Percentiles rank a stretch among this genome's conserved stretches.
Evolutionary conservation across 441 rosid genomes (phyloP).

Genomic region (Erodium moschatum): DNA sequence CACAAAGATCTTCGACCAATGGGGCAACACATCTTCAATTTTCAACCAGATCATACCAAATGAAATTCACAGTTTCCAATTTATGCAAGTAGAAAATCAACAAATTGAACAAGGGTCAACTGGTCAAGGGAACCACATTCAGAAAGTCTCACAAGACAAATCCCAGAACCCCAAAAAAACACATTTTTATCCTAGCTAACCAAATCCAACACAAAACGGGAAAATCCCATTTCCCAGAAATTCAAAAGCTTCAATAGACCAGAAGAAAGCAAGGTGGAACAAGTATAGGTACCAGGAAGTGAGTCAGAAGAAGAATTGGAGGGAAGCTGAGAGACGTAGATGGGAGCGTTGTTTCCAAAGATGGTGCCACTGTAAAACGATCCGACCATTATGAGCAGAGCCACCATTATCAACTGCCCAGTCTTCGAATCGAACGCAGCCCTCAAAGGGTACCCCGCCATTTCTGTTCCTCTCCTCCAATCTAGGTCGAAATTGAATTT

Average conservation of each 20-base stretch:
- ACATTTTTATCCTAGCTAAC: neutral
- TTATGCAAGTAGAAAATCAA: neutral
- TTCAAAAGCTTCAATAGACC: neutral
- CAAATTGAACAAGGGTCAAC: neutral
- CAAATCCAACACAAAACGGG: neutral
- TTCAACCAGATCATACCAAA: neutral
- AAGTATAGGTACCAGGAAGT: neutral
- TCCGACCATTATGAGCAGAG: conserved; percentile 23
- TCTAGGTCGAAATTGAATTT: neutral
- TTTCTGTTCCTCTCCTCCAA: conserved; percentile 3
- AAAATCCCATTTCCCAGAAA: neutral
- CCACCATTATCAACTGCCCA: conserved; percentile 24
- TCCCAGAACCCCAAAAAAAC: neutral
- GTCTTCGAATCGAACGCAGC: conserved; percentile 25
- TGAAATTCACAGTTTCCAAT: neutral
- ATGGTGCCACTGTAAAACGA: conserved; percentile 26
- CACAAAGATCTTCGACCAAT: no score
- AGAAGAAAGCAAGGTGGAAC: neutral
- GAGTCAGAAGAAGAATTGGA: conserved; percentile 15
- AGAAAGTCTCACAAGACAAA: neutral
- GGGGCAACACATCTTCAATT: no score
- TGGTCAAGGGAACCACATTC: neutral
- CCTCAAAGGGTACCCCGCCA: conserved; percentile 15
- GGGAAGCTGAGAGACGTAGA: conserved; percentile 15
- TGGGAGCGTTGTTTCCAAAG: conserved; percentile 20